phyloP scores from a whole-genome alignment of 148 eudicot species.

The Fagopyrum tataricum region DNA sequence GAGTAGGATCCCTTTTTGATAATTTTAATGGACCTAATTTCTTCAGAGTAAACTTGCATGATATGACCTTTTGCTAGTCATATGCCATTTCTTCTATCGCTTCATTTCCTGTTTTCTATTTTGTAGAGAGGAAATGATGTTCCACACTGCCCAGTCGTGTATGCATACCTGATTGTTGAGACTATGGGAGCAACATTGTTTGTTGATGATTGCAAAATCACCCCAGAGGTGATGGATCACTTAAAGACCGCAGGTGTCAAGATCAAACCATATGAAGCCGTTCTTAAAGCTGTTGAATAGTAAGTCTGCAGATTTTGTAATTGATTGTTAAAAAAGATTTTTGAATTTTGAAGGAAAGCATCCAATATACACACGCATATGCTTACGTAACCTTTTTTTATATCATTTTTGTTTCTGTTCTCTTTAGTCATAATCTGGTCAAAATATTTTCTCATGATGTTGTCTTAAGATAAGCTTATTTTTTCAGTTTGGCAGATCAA shows the following conservation, averaged over 20 bases:
- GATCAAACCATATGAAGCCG: conserved; percentile 71
- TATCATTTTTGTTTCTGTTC: not conserved
- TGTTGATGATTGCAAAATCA: conserved; percentile 64
- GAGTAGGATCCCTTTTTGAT: not conserved
- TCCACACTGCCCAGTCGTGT: conserved; percentile 90
- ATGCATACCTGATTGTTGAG: conserved; percentile 83
- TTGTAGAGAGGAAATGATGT: conserved; percentile 90
- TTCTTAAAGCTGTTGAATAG: conserved; percentile 76
- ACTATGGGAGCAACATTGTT: conserved; percentile 60
- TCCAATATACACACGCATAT: not conserved
- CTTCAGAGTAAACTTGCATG: not conserved
- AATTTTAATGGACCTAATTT: not conserved
- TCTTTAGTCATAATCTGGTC: not conserved
- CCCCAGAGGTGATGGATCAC: conserved; percentile 66
- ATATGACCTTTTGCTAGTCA: not conserved
- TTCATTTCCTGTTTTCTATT: conserved; percentile 5
- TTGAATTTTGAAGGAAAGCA: not conserved
- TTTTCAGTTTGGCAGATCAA: conserved; percentile 64
- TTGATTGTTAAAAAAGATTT: not conserved
- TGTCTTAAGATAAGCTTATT: conserved; percentile 4
- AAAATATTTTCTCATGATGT: not conserved
- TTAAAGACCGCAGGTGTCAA: conserved; percentile 62
- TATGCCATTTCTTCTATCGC: not conserved
- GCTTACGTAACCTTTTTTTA: not conserved
- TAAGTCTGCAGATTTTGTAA: conserved; percentile 22